Evolutionary conservation across 768 basidiomycete genomes (phyloP), one percentile per base, ranked within the genome.

Genomic region (Suillus variegatus): DNA sequence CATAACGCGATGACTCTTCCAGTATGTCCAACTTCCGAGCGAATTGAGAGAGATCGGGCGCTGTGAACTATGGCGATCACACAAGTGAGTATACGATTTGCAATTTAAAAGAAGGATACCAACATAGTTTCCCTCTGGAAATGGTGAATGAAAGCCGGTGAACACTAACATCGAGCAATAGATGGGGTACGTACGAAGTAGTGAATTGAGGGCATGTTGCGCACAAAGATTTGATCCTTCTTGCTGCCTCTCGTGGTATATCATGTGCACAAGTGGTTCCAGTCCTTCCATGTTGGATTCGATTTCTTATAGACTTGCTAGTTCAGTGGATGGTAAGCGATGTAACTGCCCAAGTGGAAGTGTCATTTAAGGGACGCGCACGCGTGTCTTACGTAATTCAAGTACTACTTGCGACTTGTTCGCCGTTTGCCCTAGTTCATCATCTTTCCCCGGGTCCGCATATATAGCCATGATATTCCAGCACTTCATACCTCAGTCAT

Each of bases 241-340:
- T 73, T 93, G 85, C 75, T 95, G 93, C 66, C 75, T 85, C 73
- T 94, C 92, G 75, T 93, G 91, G 74, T 94, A 94, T 64, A 94
- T 90, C 12, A 83, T 73, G 9, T 80, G 73, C 14, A 80, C 69
- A 12, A 94, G 81, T 36, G 69, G 70, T 69, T 90, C 85, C 44
- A 90, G 78, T 60, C 83, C 82, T 36, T 87, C 81, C 89, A 91
- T 92, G 62, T 64, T 70, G 66, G 65, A 40, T 14, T 70, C 66
- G 66, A 41, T 12, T 43, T 64, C 55, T 38, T 54, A 51, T 9
- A 46, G 49, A 62, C 56, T 65, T 61, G 64, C 25, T 25, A 67
- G 60, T 60, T 65, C 51, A 32, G 52, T 38, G 32, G 28, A 36
- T 60, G 46, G 41, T 60, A 10, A 14, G 18, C 36, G 52, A 62